These are phyloP conservation scores for Termitomyces sp. DNA, from an alignment of 768 basidiomycete species.

Conservation along the genomic window DNA sequence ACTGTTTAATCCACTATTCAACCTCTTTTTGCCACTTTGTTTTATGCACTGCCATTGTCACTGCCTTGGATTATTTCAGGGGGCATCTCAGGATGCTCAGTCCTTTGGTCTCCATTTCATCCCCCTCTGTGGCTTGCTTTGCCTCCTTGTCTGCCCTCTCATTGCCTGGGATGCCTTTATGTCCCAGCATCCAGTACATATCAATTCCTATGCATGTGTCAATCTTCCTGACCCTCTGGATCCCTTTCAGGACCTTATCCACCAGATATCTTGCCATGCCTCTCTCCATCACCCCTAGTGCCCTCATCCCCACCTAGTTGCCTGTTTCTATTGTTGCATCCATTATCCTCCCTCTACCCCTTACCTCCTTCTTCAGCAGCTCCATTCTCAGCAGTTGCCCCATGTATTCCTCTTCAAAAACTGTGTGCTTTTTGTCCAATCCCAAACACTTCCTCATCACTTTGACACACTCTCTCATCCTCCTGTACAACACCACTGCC, in stretches of 20 bases:
- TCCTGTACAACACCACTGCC: too few relatives aligned
- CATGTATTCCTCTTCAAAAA: too few relatives aligned
- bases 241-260: neutral
- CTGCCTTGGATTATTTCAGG: neutral
- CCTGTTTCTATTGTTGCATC: neutral
- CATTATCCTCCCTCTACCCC: neutral
- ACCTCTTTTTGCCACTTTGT: neutral
- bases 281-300: neutral
- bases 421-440: too few relatives aligned
- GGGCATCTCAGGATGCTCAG: neutral
- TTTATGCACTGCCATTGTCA: neutral
- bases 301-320: neutral
- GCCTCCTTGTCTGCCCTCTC: neutral
- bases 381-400: too few relatives aligned
- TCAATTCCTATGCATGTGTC: neutral
- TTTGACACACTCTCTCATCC: too few relatives aligned
- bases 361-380: neutral
- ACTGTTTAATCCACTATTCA: neutral
- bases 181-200: neutral
- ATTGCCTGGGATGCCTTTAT: neutral
- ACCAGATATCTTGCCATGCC: neutral
- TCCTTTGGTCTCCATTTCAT: neutral
- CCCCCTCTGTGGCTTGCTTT: neutral
- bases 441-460: too few relatives aligned
- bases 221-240: neutral